A percentile compares a stretch with the other conserved stretches of the same genome.
Conservation (phyloP, 129 eudicot species). For the Sambucus nigra region DNA sequence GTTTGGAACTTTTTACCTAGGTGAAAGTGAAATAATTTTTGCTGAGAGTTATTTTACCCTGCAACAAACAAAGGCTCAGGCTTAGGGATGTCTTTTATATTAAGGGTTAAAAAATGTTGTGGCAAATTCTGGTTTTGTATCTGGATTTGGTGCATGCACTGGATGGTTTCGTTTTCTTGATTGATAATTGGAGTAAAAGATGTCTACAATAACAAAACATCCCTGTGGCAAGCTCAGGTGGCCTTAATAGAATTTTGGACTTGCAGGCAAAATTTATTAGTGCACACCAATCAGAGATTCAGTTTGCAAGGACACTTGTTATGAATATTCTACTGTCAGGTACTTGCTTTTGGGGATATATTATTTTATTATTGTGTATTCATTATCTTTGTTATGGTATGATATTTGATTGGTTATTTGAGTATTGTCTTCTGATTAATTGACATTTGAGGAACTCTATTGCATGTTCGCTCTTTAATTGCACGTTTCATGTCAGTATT, state of each 20-base stretch:
- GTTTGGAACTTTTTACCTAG: too few species aligned
- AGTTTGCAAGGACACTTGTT: constrained; percentile 38
- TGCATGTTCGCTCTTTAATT: background rate
- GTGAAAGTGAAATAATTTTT: background rate
- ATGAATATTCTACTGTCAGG: constrained; percentile 51
- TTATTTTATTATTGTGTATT: background rate
- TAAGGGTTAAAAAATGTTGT: background rate
- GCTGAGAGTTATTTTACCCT: background rate
- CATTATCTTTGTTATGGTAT: background rate
- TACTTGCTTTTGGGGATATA: constrained; percentile 8
- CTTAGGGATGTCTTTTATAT: background rate
- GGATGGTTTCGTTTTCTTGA: background rate
- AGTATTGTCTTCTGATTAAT: background rate
- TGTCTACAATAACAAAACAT: too few species aligned
- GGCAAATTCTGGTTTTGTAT: background rate
- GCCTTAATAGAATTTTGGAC: background rate
- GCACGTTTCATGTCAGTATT: background rate
- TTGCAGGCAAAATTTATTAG: constrained; percentile 62
- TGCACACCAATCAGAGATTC: constrained; percentile 55
- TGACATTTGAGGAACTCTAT: background rate
- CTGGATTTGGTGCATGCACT: background rate
- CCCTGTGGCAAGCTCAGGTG: background rate
- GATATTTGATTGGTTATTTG: background rate
- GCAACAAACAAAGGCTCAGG: background rate
- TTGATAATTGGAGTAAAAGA: background rate